Evolutionary conservation across 805 yeast species (phyloP).

Genomic region (Ascoidea rubescens): DNA sequence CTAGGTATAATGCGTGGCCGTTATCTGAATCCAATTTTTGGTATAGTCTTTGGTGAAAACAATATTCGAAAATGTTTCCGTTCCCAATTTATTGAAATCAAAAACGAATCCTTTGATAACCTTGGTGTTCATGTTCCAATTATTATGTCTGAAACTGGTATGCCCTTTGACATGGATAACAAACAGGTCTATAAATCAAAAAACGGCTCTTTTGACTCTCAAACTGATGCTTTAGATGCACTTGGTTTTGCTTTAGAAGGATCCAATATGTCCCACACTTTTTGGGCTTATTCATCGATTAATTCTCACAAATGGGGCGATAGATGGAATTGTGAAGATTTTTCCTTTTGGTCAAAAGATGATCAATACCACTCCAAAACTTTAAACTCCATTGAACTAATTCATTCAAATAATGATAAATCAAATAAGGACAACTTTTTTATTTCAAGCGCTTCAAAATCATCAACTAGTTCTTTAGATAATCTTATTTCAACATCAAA

Average conservation of each 20-base stretch:
- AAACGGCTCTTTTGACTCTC: constrained; percentile 56
- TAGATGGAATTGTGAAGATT: constrained; percentile 86
- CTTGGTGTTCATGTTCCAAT: constrained; percentile 59
- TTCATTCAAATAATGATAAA: constrained; percentile 15
- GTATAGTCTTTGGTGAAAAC: constrained; percentile 70
- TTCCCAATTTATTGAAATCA: constrained; percentile 55
- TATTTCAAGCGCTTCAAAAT: not conserved
- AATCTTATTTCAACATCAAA: constrained; percentile 11
- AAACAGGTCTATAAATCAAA: constrained; percentile 42
- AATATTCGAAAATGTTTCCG: constrained; percentile 62
- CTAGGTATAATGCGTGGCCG: constrained; percentile 72
- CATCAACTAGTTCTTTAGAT: not conserved
- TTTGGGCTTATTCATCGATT: constrained; percentile 71
- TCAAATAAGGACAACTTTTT: constrained; percentile 6
- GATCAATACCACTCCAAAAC: constrained; percentile 21
- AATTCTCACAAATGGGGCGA: constrained; percentile 85
- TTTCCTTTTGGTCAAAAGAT: constrained; percentile 72
- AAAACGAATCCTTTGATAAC: constrained; percentile 42
- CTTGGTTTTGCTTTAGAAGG: constrained; percentile 68
- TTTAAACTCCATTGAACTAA: constrained; percentile 1
- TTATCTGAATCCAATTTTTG: constrained; percentile 58
- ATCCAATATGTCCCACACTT: constrained; percentile 53
- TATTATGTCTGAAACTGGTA: constrained; percentile 87
- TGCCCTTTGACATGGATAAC: constrained; percentile 91
- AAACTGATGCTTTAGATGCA: constrained; percentile 77